Base-by-base conservation (phyloP, 2,329 filamentous ascomycete species). In the Curvularia lunata region DNA sequence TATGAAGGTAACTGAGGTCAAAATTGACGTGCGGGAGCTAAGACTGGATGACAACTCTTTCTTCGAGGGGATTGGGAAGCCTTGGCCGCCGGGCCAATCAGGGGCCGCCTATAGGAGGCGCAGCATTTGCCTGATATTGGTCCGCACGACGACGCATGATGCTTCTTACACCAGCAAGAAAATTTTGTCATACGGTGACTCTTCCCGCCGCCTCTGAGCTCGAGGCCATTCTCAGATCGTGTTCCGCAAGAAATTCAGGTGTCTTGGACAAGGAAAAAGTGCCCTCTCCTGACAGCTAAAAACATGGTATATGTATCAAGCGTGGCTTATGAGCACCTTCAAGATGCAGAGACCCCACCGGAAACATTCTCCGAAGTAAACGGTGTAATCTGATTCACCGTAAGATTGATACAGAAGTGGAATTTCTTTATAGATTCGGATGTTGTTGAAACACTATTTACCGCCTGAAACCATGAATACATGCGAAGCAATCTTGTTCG, bases 51-150 rank as follows among this genome's bases (percentile, higher is more conserved):
- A 52, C 34, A 34, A 19, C 38, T 57, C 50, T 54, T 32, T 49
- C 54, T 43, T 57, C 30, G 18, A 54, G 49, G 50, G 27, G 30
- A 48, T 48, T 37, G 10, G 54, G 43, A 57, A 18, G 38, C 38
- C 37, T 19, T 52, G 32, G 28, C 49, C 25, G 7, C 21, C 55
- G 16, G 40, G 21, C 59, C 59, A 61, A 61, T 61, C 56, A 61
- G n/a, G 46, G 16, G n/a, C 28, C 52, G 34, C 45, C 45, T 25
- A 32, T 25, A 49, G 38, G 32, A 50, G 34, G 40, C 40, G 30
- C 5, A 52, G 13, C 8, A 37, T 59, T 58, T 61, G 59, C 59
- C 59, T 61, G 52, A 61, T 59, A 53, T 21, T 48, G 56, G 52
- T 56, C 19, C 59, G 56, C 59, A 59, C 59, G 37, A 59, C 56